A percentile compares a stretch with the other conserved stretches of the same genome.
Conservation (phyloP, 2,329 filamentous ascomycete genomes). For the Aspergillus sergii region DNA sequence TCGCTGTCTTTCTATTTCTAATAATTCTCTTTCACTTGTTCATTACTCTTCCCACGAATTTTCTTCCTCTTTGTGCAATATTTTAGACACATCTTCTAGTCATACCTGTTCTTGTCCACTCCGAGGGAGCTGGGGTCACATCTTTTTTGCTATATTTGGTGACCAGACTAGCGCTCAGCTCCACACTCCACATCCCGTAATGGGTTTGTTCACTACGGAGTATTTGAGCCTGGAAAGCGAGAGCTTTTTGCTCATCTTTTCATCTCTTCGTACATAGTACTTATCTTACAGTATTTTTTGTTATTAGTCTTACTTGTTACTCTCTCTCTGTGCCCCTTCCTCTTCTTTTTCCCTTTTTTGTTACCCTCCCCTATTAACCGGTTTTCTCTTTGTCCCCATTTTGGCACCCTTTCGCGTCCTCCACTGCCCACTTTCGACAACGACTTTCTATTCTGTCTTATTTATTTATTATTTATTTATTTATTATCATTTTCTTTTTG, state of each 20-base stretch:
- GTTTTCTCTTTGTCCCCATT: not conserved
- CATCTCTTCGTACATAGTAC: conserved; percentile 1
- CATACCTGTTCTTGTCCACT: not conserved
- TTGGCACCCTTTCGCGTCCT: not conserved
- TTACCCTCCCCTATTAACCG: not conserved
- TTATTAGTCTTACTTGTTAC: conserved; percentile 2
- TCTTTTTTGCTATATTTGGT: conserved; percentile 4
- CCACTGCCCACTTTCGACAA: not conserved
- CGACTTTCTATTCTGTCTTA: not conserved
- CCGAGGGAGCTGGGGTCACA: conserved; percentile 1
- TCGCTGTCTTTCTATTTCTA: not conserved
- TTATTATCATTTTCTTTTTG: not conserved
- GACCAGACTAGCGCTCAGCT: conserved; percentile 11
- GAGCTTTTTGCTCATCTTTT: not conserved
- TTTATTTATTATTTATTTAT: not conserved
- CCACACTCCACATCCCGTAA: conserved; percentile 13
- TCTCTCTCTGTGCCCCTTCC: not conserved
- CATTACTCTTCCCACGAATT: not conserved
- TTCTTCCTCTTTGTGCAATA: not conserved
- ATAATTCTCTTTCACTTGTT: not conserved
- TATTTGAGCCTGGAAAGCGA: conserved; percentile 2
- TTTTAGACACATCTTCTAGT: not conserved
- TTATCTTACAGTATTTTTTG: conserved; percentile 9
- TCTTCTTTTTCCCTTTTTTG: not conserved
- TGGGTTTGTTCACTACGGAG: not conserved